Evolutionary conservation across 441 rosid genomes (phyloP).

Genomic region (Bruguiera hainesii): DNA sequence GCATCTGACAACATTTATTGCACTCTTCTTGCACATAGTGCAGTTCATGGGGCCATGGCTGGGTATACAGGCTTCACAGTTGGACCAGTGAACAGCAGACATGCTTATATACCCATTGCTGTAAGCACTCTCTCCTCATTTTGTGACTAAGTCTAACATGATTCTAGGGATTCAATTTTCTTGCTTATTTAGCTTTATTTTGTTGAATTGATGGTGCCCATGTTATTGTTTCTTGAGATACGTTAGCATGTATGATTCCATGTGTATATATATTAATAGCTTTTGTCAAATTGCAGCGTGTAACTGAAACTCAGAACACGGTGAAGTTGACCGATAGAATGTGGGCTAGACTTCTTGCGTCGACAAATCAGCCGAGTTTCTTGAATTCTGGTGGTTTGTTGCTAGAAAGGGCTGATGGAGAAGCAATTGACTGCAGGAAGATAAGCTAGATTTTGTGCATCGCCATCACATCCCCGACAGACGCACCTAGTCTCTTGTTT

Average conservation of each 20-base stretch:
- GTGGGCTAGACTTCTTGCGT: conserved; percentile 86
- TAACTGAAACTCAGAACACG: conserved; percentile 59
- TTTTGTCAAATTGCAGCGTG: conserved; percentile 44
- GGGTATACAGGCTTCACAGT: conserved; percentile 88
- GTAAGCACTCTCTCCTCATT: conserved; percentile 34
- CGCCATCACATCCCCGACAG: too few species aligned
- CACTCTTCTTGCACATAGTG: conserved; percentile 83
- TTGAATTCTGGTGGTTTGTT: conserved; percentile 34
- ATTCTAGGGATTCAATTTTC: not conserved
- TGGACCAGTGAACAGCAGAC: conserved; percentile 80
- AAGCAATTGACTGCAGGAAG: conserved; percentile 39
- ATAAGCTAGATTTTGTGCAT: conserved; percentile 26
- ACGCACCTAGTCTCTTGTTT: too few species aligned
- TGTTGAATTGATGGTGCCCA: not conserved
- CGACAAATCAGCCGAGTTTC: conserved; percentile 84
- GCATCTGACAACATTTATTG: conserved; percentile 84
- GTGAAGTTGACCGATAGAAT: conserved; percentile 79
- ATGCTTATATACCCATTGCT: conserved; percentile 76
- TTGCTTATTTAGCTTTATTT: not conserved
- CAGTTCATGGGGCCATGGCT: conserved; percentile 91
- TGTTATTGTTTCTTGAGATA: too few species aligned
- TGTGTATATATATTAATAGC: not conserved
- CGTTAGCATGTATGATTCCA: not conserved
- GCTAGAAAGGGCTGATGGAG: conserved; percentile 35
- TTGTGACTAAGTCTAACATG: not conserved